Base-by-base conservation (phyloP, 2,329 filamentous ascomycete species). In the Fusarium hostae region DNA sequence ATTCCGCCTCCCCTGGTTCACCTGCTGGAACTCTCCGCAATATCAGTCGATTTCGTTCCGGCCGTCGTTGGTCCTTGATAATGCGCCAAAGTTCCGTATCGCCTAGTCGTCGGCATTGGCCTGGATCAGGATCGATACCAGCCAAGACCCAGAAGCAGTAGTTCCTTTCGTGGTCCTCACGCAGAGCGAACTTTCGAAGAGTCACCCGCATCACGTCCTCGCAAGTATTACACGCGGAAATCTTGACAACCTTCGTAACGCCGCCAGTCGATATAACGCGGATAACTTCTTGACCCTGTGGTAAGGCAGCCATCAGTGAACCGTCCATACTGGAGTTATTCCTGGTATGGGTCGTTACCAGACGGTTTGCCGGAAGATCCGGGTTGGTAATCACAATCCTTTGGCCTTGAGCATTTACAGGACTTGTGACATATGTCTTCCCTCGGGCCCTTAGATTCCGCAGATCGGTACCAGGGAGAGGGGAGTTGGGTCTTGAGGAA, bases 131-230 rank as follows among this genome's bases (percentile, higher is more conserved):
- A 51, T 98, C 94, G 41, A 94, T 85, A 55, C 95, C 95, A 73
- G 94, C 91, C 64, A 98, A 86, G 2, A 97, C 92, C 86, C 96
- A 98, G 83, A 99, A 98, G 84, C 95, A 98, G 83, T 97, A 98
- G 78, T 97, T 97, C 76, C 94, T 90, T 79, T 96, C 93, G 77
- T 98, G 94, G 70, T 95, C 93, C 78, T 97, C 94, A 26, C 94
- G 93, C 34, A 97, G 87, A 43, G 91, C 90, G 71, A 97, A 93
- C 80, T 98, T 98, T 74, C 92, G 90, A 47, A 98, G 83, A 1
- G 96, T 97, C 67, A 94, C 92, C 48, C 94, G 88, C 85, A 98
- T 95, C 57, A 98, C 93, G 74, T 98, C 94, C 77, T 98, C 96
- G 67, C 94, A 93, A 9, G 92, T 96, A 78, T 91, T 94, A 86